Base-by-base conservation (phyloP, 2,329 filamentous ascomycete species). In the Colletotrichum noveboracense region DNA sequence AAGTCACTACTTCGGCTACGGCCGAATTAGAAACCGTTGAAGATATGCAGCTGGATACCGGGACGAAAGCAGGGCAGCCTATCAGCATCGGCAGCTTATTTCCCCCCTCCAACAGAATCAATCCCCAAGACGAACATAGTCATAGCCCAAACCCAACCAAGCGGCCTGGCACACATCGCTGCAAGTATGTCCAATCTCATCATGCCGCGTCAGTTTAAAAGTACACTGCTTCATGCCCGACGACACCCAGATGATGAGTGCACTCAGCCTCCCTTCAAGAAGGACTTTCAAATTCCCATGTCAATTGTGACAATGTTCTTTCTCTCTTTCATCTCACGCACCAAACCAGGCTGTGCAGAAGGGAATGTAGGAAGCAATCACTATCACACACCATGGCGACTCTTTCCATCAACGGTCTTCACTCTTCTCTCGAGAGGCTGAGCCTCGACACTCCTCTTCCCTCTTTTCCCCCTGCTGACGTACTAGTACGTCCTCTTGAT, bases 371-470 rank as follows among this genome's bases (percentile, higher is more conserved):
- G 9, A 38, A 16, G 36, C 34, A 28, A 64, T n/a, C 32, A 18
- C 21, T 26, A 43, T 36, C 61, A 26, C 32, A 64, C 38, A 62
- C n/a, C 58, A 70, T 91, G 84, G 81, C 89, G 76, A 92, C 92
- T 92, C 24, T 91, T 89, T 80, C 91, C 82, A 80, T 93, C 89
- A 78, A 93, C 79, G 62, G 87, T 87, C 80, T 93, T 85, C 68
- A 94, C 85, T 43, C 92, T 88, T 68, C 93, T 89, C 64, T 93
- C 85, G 0, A 90, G 89, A 75, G 93, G 79, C 3, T 92, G 89
- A 0, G 91, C 86, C 87, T 84, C 70, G 73, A 83, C 76, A 55
- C 85, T 70, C 71, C 82, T 76, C 70, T 86, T 70, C 72, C 72
- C 8, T 66, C 68, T 18, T 75, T 75, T 6, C 68, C 72, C 6